Conservation (phyloP, 768 basidiomycete genomes). For the Calocera viscosa region DNA sequence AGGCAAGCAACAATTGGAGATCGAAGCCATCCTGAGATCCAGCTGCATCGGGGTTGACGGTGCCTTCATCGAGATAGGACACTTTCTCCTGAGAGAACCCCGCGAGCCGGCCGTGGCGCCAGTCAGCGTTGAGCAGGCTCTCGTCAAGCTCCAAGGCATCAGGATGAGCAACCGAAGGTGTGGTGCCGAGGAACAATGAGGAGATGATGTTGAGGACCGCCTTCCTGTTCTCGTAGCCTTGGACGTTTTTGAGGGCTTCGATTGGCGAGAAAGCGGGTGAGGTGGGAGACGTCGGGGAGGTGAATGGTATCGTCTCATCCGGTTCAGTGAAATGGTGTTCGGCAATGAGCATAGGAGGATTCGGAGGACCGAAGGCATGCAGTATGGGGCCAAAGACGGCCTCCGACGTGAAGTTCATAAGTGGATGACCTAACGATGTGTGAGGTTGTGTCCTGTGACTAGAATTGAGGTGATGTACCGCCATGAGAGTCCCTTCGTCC, state of each 20-base stretch:
- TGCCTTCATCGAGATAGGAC: not conserved
- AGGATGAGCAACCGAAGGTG: constrained; percentile 1
- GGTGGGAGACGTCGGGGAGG: not conserved
- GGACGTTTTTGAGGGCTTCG: not conserved
- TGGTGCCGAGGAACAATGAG: not conserved
- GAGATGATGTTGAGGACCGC: constrained; percentile 7
- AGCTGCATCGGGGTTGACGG: not conserved
- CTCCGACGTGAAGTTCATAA: constrained; percentile 3
- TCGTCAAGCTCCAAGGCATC: not conserved
- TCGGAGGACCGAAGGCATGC: constrained; percentile 23
- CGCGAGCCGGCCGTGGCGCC: not conserved
- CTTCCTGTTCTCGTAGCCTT: not conserved
- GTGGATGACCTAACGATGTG: constrained; percentile 38
- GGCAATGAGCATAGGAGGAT: constrained; percentile 37
- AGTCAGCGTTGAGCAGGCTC: constrained; percentile 6
- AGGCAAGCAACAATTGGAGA: not conserved
- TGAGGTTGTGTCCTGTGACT: constrained; percentile 65
- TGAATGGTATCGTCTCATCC: not conserved
- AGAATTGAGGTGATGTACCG: constrained; percentile 74
- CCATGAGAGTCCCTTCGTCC: constrained; percentile 70
- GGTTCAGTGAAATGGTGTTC: constrained; percentile 34
- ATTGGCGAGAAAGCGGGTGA: not conserved
- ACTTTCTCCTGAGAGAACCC: not conserved
- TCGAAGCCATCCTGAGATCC: not conserved
- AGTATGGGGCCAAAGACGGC: constrained; percentile 25